Evolutionary conservation across 306 rosid species (phyloP).

Genomic region (Ceratonia siliqua): DNA sequence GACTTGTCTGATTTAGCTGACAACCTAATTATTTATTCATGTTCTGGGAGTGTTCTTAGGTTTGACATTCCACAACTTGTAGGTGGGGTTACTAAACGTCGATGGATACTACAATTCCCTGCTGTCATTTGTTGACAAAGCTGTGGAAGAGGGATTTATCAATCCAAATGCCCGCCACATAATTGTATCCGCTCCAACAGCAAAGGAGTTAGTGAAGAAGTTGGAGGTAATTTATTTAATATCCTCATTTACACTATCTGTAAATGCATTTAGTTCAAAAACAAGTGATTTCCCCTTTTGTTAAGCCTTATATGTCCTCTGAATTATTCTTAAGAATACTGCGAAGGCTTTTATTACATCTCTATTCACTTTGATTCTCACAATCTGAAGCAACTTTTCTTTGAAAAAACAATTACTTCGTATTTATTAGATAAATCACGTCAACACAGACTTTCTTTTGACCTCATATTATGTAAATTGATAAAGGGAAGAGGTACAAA

Average conservation of each 20-base stretch:
- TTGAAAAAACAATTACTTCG: slow-evolving; percentile 53
- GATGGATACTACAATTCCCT: slow-evolving; percentile 96
- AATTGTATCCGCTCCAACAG: slow-evolving; percentile 92
- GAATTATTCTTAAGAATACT: neutral
- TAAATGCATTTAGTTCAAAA: slow-evolving; percentile 42
- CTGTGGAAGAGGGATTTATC: slow-evolving; percentile 96
- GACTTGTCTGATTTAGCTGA: neutral
- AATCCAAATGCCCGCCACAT: slow-evolving; percentile 96
- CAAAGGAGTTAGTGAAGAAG: slow-evolving; percentile 88
- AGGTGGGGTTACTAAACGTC: slow-evolving; percentile 97
- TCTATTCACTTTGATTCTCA: slow-evolving; percentile 7
- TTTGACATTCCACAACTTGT: slow-evolving; percentile 31
- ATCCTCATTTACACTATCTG: slow-evolving; percentile 10
- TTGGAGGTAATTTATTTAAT: slow-evolving; percentile 64
- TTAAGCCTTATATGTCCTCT: neutral
- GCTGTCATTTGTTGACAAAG: slow-evolving; percentile 87
- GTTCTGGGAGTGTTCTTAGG: neutral
- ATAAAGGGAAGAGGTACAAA: slow-evolving; percentile 10
- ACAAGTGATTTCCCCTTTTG: neutral
- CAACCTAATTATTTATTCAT: slow-evolving; percentile 9
- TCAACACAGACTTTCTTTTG: slow-evolving; percentile 18
- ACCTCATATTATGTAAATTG: slow-evolving; percentile 5
- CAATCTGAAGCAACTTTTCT: slow-evolving; percentile 17
- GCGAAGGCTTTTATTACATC: too few species aligned
- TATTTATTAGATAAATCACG: slow-evolving; percentile 29